These are phyloP conservation scores for Ceratocystis eucalypticola DNA, from an alignment of 2,329 filamentous ascomycete species.

Conservation along the genomic window DNA sequence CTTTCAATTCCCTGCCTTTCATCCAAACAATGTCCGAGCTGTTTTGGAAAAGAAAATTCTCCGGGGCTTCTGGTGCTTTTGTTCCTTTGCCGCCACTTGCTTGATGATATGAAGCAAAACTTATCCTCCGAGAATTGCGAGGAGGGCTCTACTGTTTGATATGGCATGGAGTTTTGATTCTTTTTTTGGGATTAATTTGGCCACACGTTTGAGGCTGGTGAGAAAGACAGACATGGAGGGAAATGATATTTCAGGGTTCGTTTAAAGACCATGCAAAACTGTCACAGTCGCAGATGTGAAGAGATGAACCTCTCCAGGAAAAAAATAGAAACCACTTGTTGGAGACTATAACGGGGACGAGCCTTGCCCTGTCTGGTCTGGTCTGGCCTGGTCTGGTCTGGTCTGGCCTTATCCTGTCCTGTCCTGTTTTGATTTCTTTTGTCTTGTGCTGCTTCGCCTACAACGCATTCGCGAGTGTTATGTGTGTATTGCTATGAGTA, in stretches of 20 bases:
- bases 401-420: too few relatives aligned
- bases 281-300: slow-evolving; percentile 4
- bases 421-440: too few relatives aligned
- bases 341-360: background rate
- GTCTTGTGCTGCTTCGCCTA: too few relatives aligned
- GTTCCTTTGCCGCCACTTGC: background rate
- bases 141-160: background rate
- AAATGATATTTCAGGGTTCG: background rate
- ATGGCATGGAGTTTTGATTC: background rate
- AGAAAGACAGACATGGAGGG: background rate
- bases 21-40: slow-evolving; percentile 1
- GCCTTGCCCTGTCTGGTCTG: too few relatives aligned
- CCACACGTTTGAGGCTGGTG: background rate
- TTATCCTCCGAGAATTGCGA: background rate
- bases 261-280: background rate
- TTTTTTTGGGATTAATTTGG: background rate
- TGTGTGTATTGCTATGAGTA: too few relatives aligned
- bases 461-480: too few relatives aligned
- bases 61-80: background rate
- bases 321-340: background rate
- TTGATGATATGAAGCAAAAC: background rate
- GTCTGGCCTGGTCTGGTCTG: too few relatives aligned
- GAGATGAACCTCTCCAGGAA: background rate
- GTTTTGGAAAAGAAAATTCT: background rate
- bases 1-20: background rate